phyloP scores from a whole-genome alignment of 2,329 filamentous ascomycete genomes.

The Ophiostoma sp. region DNA sequence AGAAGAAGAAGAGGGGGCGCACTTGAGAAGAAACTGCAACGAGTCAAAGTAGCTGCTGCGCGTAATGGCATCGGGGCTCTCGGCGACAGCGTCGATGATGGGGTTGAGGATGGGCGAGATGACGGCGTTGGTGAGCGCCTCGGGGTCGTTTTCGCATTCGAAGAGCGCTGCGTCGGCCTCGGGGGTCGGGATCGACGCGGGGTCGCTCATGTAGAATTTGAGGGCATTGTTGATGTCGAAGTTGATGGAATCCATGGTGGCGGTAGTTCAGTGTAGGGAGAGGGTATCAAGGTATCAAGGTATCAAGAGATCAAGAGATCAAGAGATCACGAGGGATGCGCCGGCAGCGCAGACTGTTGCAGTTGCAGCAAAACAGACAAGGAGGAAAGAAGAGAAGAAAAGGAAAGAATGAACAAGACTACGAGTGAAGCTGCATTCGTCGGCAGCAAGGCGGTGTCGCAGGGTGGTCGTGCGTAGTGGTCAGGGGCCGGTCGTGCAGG shows the following conservation, averaged over 20 bases:
- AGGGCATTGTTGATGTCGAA: slow-evolving; percentile 97
- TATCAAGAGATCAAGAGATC: slow-evolving; percentile 7
- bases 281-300: slow-evolving; percentile 15
- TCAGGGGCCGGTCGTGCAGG: slow-evolving; percentile 1
- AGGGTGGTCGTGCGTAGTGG: background rate
- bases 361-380: background rate
- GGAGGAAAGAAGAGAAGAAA: background rate
- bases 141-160: slow-evolving; percentile 89
- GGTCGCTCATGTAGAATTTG: slow-evolving; percentile 95
- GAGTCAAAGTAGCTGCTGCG: slow-evolving; percentile 80
- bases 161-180: slow-evolving; percentile 78
- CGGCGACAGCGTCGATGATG: slow-evolving; percentile 86
- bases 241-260: slow-evolving; percentile 64
- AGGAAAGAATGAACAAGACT: background rate
- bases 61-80: slow-evolving; percentile 82
- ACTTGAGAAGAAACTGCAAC: slow-evolving; percentile 94
- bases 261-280: slow-evolving; percentile 18
- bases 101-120: slow-evolving; percentile 84
- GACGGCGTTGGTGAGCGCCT: slow-evolving; percentile 69
- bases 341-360: slow-evolving; percentile 18
- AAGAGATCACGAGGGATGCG: background rate
- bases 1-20: slow-evolving; percentile 42
- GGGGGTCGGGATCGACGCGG: slow-evolving; percentile 71
- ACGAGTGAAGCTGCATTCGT: background rate
- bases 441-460: background rate